Percentiles rank a stretch among this genome's conserved stretches.
These are phyloP conservation scores for Barnettozyma pratensis DNA, from an alignment of 805 yeast species.

Conservation along the genomic window DNA sequence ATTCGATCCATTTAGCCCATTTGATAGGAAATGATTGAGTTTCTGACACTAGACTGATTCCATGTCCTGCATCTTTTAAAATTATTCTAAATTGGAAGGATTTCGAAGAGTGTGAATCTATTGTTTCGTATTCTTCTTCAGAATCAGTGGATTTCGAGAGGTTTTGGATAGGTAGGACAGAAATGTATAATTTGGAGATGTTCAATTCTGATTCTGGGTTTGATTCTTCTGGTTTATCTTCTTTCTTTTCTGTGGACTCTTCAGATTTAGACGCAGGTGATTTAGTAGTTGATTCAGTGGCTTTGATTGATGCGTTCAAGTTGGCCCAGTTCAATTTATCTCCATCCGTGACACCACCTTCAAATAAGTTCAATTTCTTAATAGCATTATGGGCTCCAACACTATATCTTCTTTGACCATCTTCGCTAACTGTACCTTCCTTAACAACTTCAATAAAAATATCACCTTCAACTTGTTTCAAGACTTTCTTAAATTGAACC, in stretches of 20 bases:
- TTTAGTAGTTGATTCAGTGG: slow-evolving; percentile 12
- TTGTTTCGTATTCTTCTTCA: slow-evolving; percentile 25
- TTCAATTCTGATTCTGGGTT: slow-evolving; percentile 3
- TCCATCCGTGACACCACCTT: slow-evolving; percentile 76
- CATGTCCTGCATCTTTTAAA: slow-evolving; percentile 74
- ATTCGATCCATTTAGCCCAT: slow-evolving; percentile 90
- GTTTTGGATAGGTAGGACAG: slow-evolving; percentile 56
- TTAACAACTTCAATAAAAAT: slow-evolving; percentile 58
- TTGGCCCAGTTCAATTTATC: slow-evolving; percentile 87
- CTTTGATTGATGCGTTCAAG: slow-evolving; percentile 65
- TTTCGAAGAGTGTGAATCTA: slow-evolving; percentile 36
- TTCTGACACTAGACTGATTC: slow-evolving; percentile 64
- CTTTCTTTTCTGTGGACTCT: slow-evolving; percentile 14
- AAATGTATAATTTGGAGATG: slow-evolving; percentile 60
- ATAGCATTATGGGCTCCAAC: slow-evolving; percentile 17
- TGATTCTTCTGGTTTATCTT: slow-evolving; percentile 19
- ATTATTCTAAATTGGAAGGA: slow-evolving; percentile 74
- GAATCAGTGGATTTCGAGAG: slow-evolving; percentile 20
- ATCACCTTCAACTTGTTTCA: slow-evolving; percentile 76
- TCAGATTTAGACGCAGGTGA: not conserved
- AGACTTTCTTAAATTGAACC: slow-evolving; percentile 53
- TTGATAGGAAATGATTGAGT: slow-evolving; percentile 87
- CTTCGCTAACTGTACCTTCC: slow-evolving; percentile 33
- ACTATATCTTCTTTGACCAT: slow-evolving; percentile 11
- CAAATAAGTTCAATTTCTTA: slow-evolving; percentile 58